Conservation (phyloP, 345 rosid genomes). For the Rhodomyrtus tomentosa region DNA sequence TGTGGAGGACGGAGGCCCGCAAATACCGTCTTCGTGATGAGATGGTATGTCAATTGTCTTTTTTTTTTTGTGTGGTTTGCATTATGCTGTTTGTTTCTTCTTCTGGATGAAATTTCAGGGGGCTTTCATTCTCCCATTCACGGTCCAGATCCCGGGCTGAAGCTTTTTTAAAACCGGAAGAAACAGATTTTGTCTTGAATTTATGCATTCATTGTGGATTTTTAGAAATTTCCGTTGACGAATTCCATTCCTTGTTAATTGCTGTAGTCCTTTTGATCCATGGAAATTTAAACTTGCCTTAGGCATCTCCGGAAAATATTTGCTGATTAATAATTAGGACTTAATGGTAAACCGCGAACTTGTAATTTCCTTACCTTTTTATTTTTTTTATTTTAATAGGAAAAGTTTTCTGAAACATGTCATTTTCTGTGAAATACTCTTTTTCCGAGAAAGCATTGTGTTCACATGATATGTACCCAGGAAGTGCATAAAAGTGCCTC, state of each 20-base stretch:
- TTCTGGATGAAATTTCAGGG: neutral
- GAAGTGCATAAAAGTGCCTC: neutral
- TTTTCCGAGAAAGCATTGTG: neutral
- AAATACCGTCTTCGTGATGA: slow-evolving; percentile 56
- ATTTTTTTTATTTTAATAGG: neutral
- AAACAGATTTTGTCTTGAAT: neutral
- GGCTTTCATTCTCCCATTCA: neutral
- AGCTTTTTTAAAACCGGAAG: neutral
- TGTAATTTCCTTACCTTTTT: neutral
- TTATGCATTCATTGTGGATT: neutral
- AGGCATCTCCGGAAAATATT: neutral
- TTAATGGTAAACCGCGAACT: neutral
- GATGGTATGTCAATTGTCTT: slow-evolving; percentile 44
- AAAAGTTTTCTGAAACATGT: neutral
- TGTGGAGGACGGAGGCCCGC: slow-evolving; percentile 46
- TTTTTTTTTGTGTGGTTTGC: neutral
- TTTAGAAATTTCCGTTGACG: neutral
- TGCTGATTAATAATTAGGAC: neutral
- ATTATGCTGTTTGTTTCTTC: neutral
- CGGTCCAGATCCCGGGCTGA: neutral
- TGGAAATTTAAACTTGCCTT: neutral
- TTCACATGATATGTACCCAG: neutral
- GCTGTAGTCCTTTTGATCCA: neutral
- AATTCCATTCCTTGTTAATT: neutral
- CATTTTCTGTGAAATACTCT: neutral